Base-by-base conservation (phyloP, 2,329 filamentous ascomycete genomes). In the Alternaria arborescens region DNA sequence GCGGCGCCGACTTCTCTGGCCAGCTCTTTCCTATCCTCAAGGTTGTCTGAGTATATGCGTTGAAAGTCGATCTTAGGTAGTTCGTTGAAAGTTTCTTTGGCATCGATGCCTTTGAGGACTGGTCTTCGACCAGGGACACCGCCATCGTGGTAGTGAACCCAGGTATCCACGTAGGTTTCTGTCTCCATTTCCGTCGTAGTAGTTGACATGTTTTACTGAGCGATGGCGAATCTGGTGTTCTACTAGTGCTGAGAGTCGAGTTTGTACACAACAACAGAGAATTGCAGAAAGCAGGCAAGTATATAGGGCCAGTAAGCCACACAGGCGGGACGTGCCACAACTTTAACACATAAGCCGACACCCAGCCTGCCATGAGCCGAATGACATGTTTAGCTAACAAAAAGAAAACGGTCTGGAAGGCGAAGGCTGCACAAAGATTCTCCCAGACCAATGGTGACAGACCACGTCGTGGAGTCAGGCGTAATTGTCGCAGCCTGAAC, bases 131-230 rank as follows among this genome's bases (percentile, higher is more conserved):
- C 73, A 5, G 71, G 71, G 5, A 71, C 54, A 1, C 73, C 73
- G 24, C 74, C 73, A 61, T 76, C 73, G 18, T 76, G 72, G 55
- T 75, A 76, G 38, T 75, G 66, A 0, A 75, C 70, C 63, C 69
- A 75, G 5, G 54, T 58, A 32, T 64, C 58, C 7, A 63, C 52
- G 48, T 65, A 22, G 3, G 55, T 66, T 30, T 67, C 26, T 11
- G 61, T 66, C 20, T 24, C 46, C 28, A 57, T 54, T 26, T 26
- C 24, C 32, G 55, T 54, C 4, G 56, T 71, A 8, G 53, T 70
- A 10, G 50, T 52, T 14, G 66, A 63, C 64, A 70, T 62, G 20
- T 3, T 60, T 34, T n/a, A n/a, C n/a, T 12, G 5, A 53, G 24
- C 8, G 24, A 36, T 43, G 16, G 28, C 24, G 16, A 11, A 34